Evolutionary conservation across 1,284 basidiomycete genomes (phyloP), one percentile per base, ranked within the genome.

Genomic region (Ustilago trichophora): DNA sequence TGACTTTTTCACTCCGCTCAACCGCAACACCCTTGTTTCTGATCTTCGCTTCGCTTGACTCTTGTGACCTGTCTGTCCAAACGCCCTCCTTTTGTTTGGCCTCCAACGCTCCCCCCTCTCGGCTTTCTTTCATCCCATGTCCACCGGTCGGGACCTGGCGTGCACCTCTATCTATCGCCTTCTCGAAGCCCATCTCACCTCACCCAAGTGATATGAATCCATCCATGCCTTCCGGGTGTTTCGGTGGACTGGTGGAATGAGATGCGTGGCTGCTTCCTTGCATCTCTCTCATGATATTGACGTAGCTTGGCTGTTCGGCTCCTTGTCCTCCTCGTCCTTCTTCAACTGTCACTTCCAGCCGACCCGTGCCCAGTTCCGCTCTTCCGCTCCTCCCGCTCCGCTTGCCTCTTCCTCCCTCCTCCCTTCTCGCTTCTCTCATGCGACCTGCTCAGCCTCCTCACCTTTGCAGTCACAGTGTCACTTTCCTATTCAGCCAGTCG

Each of bases 41-140:
- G 37, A 40, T 16, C 37, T 40, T 40, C 37, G 37, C 37, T 40
- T 25, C n/a, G n/a, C n/a, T n/a, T n/a, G n/a, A n/a, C n/a, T n/a
- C n/a, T n/a, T n/a, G n/a, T n/a, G n/a, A n/a, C n/a, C n/a, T n/a
- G n/a, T n/a, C n/a, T n/a, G n/a, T n/a, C n/a, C n/a, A n/a, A n/a
- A n/a, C n/a, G n/a, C n/a, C n/a, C n/a, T n/a, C n/a, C n/a, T n/a
- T n/a, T n/a, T n/a, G n/a, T n/a, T n/a, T n/a, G n/a, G n/a, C n/a
- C n/a, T n/a, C n/a, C 13, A 29, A 8, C 27, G 27, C 27, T 29
- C 27, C 13, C 27, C 8, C 7, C 8, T 29, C 27, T 29, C 13
- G 13, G 22, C 3, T 33, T 24, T 33, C 10, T 5, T 15, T 32
- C 15, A n/a, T 42, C 16, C 27, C 40, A 2, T 13, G 40, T 18